Percentiles rank a stretch among this genome's conserved stretches.
Evolutionary conservation across 805 yeast genomes (phyloP).

Genomic region (Lipomyces yamanashiensis): DNA sequence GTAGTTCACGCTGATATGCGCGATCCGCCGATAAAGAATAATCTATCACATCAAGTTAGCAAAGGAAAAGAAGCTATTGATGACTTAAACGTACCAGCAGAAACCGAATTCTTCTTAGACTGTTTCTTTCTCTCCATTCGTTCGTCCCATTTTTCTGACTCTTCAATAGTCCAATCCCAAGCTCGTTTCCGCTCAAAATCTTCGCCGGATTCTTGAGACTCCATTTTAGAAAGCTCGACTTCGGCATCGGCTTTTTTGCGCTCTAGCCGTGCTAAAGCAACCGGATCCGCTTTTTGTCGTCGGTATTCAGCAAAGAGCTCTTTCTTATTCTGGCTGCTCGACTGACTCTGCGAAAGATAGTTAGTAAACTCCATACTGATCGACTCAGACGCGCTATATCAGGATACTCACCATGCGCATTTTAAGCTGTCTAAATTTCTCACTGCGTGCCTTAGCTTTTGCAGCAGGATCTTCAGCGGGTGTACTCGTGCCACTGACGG

Average conservation of each 20-base stretch:
- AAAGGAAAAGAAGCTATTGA: neutral
- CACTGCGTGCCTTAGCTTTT: slow-evolving; percentile 21
- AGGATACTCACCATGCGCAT: slow-evolving; percentile 19
- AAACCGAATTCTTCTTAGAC: slow-evolving; percentile 47
- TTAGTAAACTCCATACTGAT: neutral
- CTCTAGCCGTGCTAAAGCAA: slow-evolving; percentile 35
- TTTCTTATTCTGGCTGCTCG: slow-evolving; percentile 31
- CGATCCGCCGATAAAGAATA: slow-evolving; percentile 61
- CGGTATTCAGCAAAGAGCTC: slow-evolving; percentile 36
- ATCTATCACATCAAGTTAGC: slow-evolving; percentile 41
- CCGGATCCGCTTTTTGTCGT: slow-evolving; percentile 33
- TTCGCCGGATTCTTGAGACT: slow-evolving; percentile 48
- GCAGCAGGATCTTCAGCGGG: slow-evolving; percentile 2
- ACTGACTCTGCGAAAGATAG: slow-evolving; percentile 26
- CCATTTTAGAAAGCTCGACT: slow-evolving; percentile 48
- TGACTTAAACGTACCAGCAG: slow-evolving; percentile 41
- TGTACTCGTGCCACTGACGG: neutral
- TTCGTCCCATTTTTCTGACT: slow-evolving; percentile 65
- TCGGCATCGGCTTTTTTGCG: slow-evolving; percentile 48
- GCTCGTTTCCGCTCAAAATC: slow-evolving; percentile 52
- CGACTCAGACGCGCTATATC: too few species aligned
- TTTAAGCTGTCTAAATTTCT: slow-evolving; percentile 25
- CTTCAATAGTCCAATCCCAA: slow-evolving; percentile 65
- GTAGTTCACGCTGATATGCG: slow-evolving; percentile 61
- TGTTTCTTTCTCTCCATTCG: slow-evolving; percentile 45